A percentile compares a stretch with the other conserved stretches of the same genome.
These are phyloP conservation scores for Coccinonectria pachysandricola DNA, from an alignment of 2,329 filamentous ascomycete genomes.

Conservation along the genomic window DNA sequence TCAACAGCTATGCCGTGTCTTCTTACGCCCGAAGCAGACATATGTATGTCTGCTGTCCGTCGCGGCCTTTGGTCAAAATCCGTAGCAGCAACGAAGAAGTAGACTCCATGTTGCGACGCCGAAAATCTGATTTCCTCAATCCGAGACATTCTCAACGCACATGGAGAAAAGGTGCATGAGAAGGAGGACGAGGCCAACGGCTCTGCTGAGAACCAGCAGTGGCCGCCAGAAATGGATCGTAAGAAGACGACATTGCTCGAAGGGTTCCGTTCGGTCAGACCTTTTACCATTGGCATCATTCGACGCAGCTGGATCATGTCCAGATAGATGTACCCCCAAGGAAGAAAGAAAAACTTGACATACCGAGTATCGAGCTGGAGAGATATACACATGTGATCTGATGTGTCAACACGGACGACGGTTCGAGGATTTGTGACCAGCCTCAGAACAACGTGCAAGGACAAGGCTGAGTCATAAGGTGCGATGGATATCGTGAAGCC, in stretches of 20 bases:
- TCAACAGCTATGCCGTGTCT: slow-evolving; percentile 36
- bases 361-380: slow-evolving; percentile 8
- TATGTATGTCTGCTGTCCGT: slow-evolving; percentile 30
- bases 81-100: slow-evolving; percentile 32
- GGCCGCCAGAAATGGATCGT: too few species aligned
- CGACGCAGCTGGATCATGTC: too few species aligned
- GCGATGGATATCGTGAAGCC: too few species aligned
- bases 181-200: too few species aligned
- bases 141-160: slow-evolving; percentile 10
- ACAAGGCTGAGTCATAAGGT: too few species aligned
- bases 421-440: too few species aligned
- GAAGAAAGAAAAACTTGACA: slow-evolving; percentile 4
- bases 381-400: too few species aligned
- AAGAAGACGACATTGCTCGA: slow-evolving; percentile 36
- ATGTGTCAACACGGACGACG: too few species aligned
- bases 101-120: slow-evolving; percentile 43
- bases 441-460: too few species aligned
- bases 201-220: slow-evolving; percentile 7
- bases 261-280: slow-evolving; percentile 42
- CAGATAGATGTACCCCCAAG: too few species aligned
- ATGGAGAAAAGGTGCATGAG: too few species aligned
- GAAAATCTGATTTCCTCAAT: slow-evolving; percentile 9
- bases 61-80: slow-evolving; percentile 50
- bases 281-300: slow-evolving; percentile 58
- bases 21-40: slow-evolving; percentile 5